Evolutionary conservation across 192 early-diverging fungal species (phyloP).

Genomic region (Coemansia sp.): DNA sequence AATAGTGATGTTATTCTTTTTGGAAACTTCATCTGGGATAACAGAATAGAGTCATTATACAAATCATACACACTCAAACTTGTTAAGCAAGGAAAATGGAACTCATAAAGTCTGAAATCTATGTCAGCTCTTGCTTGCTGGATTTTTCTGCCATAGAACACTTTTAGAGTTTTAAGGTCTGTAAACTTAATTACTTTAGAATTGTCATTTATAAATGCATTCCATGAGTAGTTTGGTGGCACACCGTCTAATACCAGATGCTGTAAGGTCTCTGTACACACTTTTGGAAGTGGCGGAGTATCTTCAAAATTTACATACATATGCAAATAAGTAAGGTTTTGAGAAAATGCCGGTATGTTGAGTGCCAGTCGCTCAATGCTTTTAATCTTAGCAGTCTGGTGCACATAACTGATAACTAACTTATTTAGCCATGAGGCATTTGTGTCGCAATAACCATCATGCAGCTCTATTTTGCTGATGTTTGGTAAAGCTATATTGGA

Average conservation of each 20-base stretch:
- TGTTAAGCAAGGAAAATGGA: too few species aligned
- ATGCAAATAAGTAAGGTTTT: conserved; percentile 1
- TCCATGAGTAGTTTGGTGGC: background rate
- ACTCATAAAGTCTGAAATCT: too few species aligned
- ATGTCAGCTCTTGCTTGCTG: too few species aligned
- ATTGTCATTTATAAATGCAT: background rate
- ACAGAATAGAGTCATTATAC: too few species aligned
- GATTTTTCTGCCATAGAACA: background rate
- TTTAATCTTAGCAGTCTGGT: background rate
- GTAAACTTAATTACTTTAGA: background rate
- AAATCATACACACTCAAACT: too few species aligned
- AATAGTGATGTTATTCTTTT: too few species aligned
- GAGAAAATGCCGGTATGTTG: background rate
- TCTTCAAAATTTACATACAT: background rate
- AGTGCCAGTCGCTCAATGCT: background rate
- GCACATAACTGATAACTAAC: background rate
- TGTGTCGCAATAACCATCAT: too few species aligned
- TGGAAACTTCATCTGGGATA: too few species aligned
- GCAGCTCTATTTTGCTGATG: too few species aligned
- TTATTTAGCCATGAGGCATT: background rate
- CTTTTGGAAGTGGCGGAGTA: background rate
- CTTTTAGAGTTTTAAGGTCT: background rate
- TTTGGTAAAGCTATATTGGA: too few species aligned
- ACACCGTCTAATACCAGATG: background rate
- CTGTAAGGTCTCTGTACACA: background rate